These are phyloP conservation scores for Baudoinia panamericana DNA, from an alignment of 495 filamentous ascomycete genomes.

Conservation along the genomic window DNA sequence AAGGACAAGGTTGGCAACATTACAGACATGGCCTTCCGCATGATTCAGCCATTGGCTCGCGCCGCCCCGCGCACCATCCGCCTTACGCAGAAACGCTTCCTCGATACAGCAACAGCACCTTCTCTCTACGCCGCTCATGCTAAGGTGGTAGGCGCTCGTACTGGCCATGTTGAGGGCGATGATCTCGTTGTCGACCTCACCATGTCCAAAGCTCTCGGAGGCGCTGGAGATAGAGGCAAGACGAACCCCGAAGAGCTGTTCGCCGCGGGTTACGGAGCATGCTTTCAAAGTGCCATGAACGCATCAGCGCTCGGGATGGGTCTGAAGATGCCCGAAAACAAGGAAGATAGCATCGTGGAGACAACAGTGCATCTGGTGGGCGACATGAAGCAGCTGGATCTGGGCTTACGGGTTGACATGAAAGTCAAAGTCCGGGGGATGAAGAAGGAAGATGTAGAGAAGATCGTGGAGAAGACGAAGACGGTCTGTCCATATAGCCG, in stretches of 20 bases:
- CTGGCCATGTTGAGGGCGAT: no score
- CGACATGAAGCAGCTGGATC: constrained; percentile 5
- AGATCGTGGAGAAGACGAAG: constrained; percentile 3
- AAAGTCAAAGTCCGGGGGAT: constrained; percentile 3
- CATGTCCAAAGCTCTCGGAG: constrained; percentile 3
- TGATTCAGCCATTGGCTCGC: no score
- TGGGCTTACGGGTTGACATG: constrained; percentile 3
- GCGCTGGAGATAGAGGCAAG: constrained; percentile 1
- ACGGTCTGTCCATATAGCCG: no score
- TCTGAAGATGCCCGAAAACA: constrained; percentile 3
- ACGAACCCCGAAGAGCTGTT: constrained; percentile 9
- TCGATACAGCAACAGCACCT: no score
- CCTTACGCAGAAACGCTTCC: no score
- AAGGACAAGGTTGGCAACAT: no score
- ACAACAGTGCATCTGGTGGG: constrained; percentile 6
- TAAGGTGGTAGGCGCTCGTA: no score
- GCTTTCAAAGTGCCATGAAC: constrained; percentile 8
- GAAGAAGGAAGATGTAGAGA: constrained; percentile 3
- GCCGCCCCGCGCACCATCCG: no score
- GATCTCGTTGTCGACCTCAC: no score
- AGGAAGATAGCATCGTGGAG: constrained; percentile 1
- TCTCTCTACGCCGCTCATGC: no score
- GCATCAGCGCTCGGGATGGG: not conserved
- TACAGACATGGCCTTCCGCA: no score
- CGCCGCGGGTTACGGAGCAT: constrained; percentile 8